Evolutionary conservation across 179 eudicot genomes (phyloP).

Genomic region (Corrigiola litoralis): DNA sequence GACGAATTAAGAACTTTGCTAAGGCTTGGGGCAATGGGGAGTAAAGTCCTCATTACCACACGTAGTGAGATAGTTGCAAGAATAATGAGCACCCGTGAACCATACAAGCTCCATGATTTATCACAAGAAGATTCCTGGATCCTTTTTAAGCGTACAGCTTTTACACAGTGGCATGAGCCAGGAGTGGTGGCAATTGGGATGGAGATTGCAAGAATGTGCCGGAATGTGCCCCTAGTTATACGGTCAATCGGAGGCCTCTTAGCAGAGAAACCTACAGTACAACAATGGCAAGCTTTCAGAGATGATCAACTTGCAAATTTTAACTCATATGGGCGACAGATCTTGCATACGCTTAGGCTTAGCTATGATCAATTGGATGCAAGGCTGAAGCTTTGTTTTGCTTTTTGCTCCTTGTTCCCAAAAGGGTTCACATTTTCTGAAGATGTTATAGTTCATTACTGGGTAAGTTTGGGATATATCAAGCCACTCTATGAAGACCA

Average conservation of each 20-base stretch:
- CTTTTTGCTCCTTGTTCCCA: conserved; percentile 12
- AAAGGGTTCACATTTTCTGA: neutral
- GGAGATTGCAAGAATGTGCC: conserved; percentile 5
- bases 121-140: conserved; percentile 3
- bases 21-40: neutral
- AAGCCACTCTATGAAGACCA: neutral
- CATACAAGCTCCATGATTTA: neutral
- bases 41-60: conserved; percentile 13
- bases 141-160: neutral
- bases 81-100: neutral
- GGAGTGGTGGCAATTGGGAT: neutral
- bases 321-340: neutral
- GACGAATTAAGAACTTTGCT: neutral
- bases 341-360: conserved; percentile 1
- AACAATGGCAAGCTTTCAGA: conserved; percentile 7
- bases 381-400: neutral
- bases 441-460: neutral
- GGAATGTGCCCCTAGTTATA: conserved; percentile 12
- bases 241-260: neutral
- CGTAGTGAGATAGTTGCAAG: neutral
- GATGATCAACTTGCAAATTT: conserved; percentile 1
- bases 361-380: conserved; percentile 6
- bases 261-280: neutral
- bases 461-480: conserved; percentile 10
- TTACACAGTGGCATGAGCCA: neutral